Percentiles rank a stretch among this genome's conserved stretches.
Evolutionary conservation across 305 asterid genomes (phyloP).

Genomic region (Fraxinus ornus): DNA sequence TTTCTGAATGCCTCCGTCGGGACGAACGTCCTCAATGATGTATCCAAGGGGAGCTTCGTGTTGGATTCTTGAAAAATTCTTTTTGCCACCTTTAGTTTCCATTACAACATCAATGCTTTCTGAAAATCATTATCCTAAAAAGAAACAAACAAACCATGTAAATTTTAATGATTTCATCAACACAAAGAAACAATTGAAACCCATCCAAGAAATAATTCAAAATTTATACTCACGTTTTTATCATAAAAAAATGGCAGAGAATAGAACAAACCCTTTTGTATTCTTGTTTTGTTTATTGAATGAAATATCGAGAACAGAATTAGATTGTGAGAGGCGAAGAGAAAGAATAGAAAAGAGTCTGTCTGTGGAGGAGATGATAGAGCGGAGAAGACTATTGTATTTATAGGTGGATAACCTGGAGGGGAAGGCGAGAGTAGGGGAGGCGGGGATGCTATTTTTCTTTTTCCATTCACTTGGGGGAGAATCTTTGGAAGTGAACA

Average conservation of each 20-base stretch:
- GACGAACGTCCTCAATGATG: slow-evolving; percentile 54
- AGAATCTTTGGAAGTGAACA: neutral
- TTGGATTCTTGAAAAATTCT: slow-evolving; percentile 20
- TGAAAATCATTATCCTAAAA: slow-evolving; percentile 3
- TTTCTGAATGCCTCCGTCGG: slow-evolving; percentile 45
- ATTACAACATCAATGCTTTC: slow-evolving; percentile 38
- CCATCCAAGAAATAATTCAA: neutral
- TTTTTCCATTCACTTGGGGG: neutral
- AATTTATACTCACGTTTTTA: neutral
- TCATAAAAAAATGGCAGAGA: neutral
- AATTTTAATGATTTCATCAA: neutral
- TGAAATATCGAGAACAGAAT: neutral
- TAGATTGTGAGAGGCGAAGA: neutral
- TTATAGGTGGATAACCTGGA: neutral
- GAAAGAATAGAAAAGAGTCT: neutral
- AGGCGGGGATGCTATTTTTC: neutral
- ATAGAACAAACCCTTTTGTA: neutral
- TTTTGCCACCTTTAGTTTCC: slow-evolving; percentile 43
- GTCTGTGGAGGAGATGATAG: neutral
- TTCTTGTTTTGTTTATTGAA: neutral
- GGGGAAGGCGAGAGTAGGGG: too few relatives aligned
- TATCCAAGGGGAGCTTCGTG: slow-evolving; percentile 52
- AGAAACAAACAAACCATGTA: neutral
- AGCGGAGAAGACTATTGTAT: neutral
- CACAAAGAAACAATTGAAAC: neutral